A percentile compares a stretch with the other conserved stretches of the same genome.
Conservation (phyloP, 208 protist genomes). For the Wallacemonas rigidus region DNA sequence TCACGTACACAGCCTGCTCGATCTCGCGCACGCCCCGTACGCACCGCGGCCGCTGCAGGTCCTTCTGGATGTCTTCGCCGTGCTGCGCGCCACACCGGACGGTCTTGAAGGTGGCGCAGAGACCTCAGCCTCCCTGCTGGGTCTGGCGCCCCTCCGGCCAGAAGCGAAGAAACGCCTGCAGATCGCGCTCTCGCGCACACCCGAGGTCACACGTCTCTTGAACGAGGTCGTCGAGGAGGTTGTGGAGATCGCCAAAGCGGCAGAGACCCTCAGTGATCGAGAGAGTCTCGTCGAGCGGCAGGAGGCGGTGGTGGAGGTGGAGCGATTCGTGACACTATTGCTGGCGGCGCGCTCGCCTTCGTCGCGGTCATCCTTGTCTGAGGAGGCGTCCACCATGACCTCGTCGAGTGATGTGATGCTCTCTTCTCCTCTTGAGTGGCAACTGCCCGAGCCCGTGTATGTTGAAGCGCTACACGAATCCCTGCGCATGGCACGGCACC, state of each 20-base stretch:
- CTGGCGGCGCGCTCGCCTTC: constrained; percentile 14
- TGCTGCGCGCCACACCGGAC: neutral
- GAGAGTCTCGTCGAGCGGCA: constrained; percentile 26
- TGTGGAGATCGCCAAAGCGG: constrained; percentile 22
- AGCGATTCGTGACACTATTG: constrained; percentile 22
- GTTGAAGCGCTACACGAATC: constrained; percentile 47
- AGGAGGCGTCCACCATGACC: too few species aligned
- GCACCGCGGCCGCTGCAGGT: constrained; percentile 58
- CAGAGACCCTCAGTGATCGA: constrained; percentile 32
- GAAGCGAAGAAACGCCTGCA: neutral
- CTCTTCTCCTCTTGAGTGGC: neutral
- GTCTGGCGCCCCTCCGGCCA: neutral
- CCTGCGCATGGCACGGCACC: constrained; percentile 33
- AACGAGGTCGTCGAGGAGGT: constrained; percentile 25
- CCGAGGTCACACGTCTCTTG: constrained; percentile 30
- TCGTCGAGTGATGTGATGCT: too few species aligned
- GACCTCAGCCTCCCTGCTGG: neutral
- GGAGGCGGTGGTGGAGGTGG: constrained; percentile 28
- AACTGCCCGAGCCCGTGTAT: constrained; percentile 41
- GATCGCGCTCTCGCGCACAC: constrained; percentile 21
- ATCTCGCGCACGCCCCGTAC: constrained; percentile 64
- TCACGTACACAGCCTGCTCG: constrained; percentile 42
- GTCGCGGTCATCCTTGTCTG: neutral
- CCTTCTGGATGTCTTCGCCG: constrained; percentile 52
- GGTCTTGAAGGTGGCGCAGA: neutral